These are phyloP conservation scores for Phaffia australis DNA, from an alignment of 768 basidiomycete species.

Conservation along the genomic window DNA sequence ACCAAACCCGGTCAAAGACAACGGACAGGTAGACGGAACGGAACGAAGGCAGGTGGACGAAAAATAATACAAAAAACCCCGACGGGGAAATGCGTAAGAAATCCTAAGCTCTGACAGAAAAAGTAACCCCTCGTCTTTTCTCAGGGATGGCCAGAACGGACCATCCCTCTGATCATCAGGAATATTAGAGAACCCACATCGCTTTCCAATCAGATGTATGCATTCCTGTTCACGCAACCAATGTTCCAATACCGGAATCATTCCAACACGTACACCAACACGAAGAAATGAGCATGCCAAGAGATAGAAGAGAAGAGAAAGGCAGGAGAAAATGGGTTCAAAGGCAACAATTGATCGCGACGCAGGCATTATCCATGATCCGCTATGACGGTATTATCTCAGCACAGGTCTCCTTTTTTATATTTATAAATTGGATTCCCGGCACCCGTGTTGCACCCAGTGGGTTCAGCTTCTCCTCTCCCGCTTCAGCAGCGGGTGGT, in stretches of 20 bases:
- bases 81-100: not conserved
- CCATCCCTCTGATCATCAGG: not conserved
- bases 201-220: conserved; percentile 1
- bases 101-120: too few species aligned
- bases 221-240: not conserved
- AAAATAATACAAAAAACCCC: not conserved
- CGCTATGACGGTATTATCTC: conserved; percentile 41
- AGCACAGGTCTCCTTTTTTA: conserved; percentile 29
- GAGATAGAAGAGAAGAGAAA: conserved; percentile 15
- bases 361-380: conserved; percentile 41
- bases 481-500: too few species aligned
- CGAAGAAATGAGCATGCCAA: not conserved
- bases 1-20: too few species aligned
- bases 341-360: conserved; percentile 34
- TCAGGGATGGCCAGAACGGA: not conserved
- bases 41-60: not conserved
- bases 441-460: conserved; percentile 31
- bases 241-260: not conserved
- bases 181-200: conserved; percentile 1
- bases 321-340: conserved; percentile 19
- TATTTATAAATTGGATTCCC: not conserved
- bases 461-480: not conserved
- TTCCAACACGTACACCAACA: not conserved
- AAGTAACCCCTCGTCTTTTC: not conserved
- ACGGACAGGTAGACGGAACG: too few species aligned